phyloP scores from a whole-genome alignment of 129 eudicot genomes.

The Artemisia tridentata region DNA sequence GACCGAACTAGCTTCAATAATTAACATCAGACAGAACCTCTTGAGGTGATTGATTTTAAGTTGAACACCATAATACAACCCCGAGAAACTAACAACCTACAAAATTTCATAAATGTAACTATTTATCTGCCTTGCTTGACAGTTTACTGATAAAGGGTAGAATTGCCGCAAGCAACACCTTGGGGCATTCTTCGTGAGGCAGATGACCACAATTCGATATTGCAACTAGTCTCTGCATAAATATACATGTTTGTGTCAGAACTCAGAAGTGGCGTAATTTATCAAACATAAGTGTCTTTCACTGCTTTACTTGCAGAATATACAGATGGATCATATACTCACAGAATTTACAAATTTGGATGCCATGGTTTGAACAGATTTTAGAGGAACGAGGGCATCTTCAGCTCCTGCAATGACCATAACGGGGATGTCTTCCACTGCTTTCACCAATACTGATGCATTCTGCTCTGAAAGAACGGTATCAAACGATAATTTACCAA shows the following conservation, averaged over 20 bases:
- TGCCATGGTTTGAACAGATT: slow-evolving; percentile 79
- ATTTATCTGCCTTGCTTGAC: slow-evolving; percentile 40
- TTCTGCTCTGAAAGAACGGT: slow-evolving; percentile 66
- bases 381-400: slow-evolving; percentile 78
- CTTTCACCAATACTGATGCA: slow-evolving; percentile 59
- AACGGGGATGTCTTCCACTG: slow-evolving; percentile 71
- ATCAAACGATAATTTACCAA: slow-evolving; percentile 77
- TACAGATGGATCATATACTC: slow-evolving; percentile 33
- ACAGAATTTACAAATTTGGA: slow-evolving; percentile 85
- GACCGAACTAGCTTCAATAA: slow-evolving; percentile 24
- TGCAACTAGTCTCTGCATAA: slow-evolving; percentile 84
- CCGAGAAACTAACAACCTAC: background rate
- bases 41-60: background rate
- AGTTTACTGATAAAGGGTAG: slow-evolving; percentile 75
- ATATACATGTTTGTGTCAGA: slow-evolving; percentile 14
- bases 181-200: slow-evolving; percentile 98
- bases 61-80: slow-evolving; percentile 3
- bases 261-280: background rate
- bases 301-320: slow-evolving; percentile 65
- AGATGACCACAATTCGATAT: slow-evolving; percentile 98
- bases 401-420: slow-evolving; percentile 90
- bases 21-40: slow-evolving; percentile 14
- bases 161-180: slow-evolving; percentile 84
- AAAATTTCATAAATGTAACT: slow-evolving; percentile 9
- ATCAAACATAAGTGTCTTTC: background rate